Evolutionary conservation across 192 early-diverging fungal species (phyloP).

Genomic region (Mortierella alpina): DNA sequence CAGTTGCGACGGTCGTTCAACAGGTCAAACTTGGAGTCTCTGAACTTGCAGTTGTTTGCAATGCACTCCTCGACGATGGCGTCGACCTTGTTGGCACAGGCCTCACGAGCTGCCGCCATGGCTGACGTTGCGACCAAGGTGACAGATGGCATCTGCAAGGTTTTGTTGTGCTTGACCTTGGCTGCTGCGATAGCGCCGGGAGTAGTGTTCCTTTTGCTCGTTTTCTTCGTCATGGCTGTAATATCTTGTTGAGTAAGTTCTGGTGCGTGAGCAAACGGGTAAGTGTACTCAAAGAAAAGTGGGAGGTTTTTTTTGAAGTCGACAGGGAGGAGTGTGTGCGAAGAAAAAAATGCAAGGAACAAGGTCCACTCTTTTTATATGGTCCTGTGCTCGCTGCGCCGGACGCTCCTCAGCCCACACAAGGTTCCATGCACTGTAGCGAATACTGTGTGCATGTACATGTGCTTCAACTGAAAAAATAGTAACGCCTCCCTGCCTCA

Average conservation of each 20-base stretch:
- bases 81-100: constrained; percentile 41
- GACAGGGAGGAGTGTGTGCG: neutral
- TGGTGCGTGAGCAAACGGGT: too few species aligned
- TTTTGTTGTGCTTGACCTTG: constrained; percentile 38
- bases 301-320: neutral
- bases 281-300: too few species aligned
- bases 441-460: too few species aligned
- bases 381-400: too few species aligned
- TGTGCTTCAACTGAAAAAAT: too few species aligned
- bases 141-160: constrained; percentile 26
- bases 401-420: too few species aligned
- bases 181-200: constrained; percentile 18
- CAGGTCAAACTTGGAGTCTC: constrained; percentile 48
- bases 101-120: constrained; percentile 34
- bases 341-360: too few species aligned
- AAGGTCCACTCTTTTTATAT: too few species aligned
- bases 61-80: constrained; percentile 49
- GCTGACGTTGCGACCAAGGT: constrained; percentile 40
- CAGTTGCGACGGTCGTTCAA: constrained; percentile 51
- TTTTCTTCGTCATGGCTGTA: constrained; percentile 33
- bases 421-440: too few species aligned
- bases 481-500: too few species aligned
- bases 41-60: constrained; percentile 43
- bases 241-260: neutral
- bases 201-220: constrained; percentile 22